These are phyloP conservation scores for Debaryomyces sp. DNA, from an alignment of 1,139 yeast species.

Conservation along the genomic window DNA sequence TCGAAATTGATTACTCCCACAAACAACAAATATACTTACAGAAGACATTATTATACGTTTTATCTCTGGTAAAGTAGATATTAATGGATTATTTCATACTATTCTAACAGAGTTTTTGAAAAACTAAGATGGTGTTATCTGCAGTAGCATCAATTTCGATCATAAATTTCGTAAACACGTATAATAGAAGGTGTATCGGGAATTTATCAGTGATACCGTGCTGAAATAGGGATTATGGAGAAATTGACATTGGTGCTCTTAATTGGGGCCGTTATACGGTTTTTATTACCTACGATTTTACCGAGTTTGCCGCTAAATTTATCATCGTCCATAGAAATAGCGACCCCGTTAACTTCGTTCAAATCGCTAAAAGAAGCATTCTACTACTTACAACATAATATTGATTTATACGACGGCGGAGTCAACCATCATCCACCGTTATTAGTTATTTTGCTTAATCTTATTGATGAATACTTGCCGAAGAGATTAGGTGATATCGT, in stretches of 20 bases:
- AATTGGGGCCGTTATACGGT: constrained; percentile 35
- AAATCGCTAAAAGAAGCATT: constrained; percentile 77
- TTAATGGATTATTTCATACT: not conserved
- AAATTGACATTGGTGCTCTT: constrained; percentile 27
- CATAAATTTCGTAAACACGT: constrained; percentile 4
- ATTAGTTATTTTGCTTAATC: constrained; percentile 52
- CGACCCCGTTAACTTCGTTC: constrained; percentile 78
- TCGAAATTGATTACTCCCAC: not conserved
- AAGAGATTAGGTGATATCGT: constrained; percentile 17
- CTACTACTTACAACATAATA: constrained; percentile 59
- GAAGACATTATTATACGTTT: constrained; percentile 17
- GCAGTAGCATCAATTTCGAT: not conserved
- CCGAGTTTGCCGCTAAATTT: constrained; percentile 34
- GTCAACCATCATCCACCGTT: constrained; percentile 86
- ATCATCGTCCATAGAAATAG: constrained; percentile 59
- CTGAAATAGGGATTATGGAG: constrained; percentile 17
- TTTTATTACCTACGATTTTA: constrained; percentile 34
- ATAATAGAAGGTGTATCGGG: not conserved
- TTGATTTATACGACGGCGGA: constrained; percentile 81
- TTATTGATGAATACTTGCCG: constrained; percentile 34
- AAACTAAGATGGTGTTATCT: constrained; percentile 2
- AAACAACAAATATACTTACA: constrained; percentile 16
- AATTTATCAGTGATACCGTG: not conserved
- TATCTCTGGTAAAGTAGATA: not conserved
- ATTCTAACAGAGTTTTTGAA: not conserved